Evolutionary conservation across 2,329 filamentous ascomycete genomes (phyloP).

Genomic region (Lasiodiplodia citricola): DNA sequence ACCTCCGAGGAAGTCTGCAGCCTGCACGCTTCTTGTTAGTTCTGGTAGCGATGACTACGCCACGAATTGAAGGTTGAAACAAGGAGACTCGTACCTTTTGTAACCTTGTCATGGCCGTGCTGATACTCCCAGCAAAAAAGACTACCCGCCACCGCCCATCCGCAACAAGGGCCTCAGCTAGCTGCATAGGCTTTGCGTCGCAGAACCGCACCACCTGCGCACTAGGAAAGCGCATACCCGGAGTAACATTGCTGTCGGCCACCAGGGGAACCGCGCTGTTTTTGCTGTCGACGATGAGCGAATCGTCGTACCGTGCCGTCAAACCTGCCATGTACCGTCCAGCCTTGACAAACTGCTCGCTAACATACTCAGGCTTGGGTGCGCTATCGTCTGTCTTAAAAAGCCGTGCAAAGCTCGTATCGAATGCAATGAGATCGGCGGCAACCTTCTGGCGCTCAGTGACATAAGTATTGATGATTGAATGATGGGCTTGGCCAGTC

Average conservation of each 20-base stretch:
- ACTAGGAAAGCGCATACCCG: conserved; percentile 59
- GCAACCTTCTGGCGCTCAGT: conserved; percentile 57
- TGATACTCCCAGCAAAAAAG: conserved; percentile 52
- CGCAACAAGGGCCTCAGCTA: conserved; percentile 56
- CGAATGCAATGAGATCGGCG: conserved; percentile 65
- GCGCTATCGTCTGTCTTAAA: conserved; percentile 48
- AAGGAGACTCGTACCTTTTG: background rate
- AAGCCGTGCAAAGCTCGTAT: conserved; percentile 59
- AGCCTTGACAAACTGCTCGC: conserved; percentile 62
- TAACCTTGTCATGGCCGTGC: conserved; percentile 27
- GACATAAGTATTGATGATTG: conserved; percentile 66
- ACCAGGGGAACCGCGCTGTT: conserved; percentile 44
- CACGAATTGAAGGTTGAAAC: background rate
- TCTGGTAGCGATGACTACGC: no score
- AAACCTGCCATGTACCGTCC: conserved; percentile 66
- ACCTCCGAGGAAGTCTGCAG: conserved; percentile 29
- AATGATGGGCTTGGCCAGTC: conserved; percentile 31
- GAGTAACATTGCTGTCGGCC: conserved; percentile 37
- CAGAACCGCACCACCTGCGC: conserved; percentile 65
- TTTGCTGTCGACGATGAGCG: conserved; percentile 49
- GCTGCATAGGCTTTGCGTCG: conserved; percentile 63
- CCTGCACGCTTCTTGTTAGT: background rate
- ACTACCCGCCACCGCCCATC: conserved; percentile 59
- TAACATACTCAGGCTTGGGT: conserved; percentile 56
- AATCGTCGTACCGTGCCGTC: conserved; percentile 60